These are phyloP conservation scores for Coniophora puteana DNA, from an alignment of 1,284 basidiomycete species.

Conservation along the genomic window DNA sequence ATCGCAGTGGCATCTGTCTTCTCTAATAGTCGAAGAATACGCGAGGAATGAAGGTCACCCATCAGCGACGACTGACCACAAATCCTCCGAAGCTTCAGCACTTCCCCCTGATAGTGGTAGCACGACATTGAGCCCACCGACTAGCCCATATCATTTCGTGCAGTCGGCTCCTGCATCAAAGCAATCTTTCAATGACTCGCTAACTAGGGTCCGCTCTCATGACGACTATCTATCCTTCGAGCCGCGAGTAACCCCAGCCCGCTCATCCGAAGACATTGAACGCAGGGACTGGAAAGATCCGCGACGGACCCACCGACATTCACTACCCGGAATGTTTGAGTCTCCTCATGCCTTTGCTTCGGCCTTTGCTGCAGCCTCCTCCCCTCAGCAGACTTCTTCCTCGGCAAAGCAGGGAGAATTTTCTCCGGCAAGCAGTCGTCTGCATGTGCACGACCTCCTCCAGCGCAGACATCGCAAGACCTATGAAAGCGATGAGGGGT, in stretches of 20 bases:
- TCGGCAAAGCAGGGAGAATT: too few species aligned
- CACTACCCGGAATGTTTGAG: constrained; percentile 26
- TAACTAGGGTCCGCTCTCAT: constrained; percentile 35
- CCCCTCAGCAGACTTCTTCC: constrained; percentile 24
- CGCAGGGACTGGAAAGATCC: constrained; percentile 45
- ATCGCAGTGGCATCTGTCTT: constrained; percentile 60
- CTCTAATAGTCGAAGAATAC: constrained; percentile 65
- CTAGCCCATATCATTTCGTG: constrained; percentile 18
- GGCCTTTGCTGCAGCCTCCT: constrained; percentile 31
- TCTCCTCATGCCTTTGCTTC: constrained; percentile 30
- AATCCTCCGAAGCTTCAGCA: too few species aligned
- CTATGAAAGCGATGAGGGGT: constrained; percentile 42
- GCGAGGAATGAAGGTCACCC: too few species aligned
- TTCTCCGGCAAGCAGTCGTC: constrained; percentile 41
- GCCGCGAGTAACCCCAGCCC: constrained; percentile 35
- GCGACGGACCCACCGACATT: constrained; percentile 31
- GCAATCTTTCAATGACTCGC: constrained; percentile 38
- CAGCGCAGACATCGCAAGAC: constrained; percentile 32
- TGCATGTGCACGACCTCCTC: constrained; percentile 36
- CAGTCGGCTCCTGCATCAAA: constrained; percentile 28
- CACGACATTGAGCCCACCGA: too few species aligned
- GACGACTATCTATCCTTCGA: constrained; percentile 50
- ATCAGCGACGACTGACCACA: too few species aligned
- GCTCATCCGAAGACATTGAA: constrained; percentile 39
- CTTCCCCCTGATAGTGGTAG: constrained; percentile 12